Evolutionary conservation across 805 yeast species (phyloP), one percentile per base, ranked within the genome.

Genomic region (Blastobotrys terrestris): DNA sequence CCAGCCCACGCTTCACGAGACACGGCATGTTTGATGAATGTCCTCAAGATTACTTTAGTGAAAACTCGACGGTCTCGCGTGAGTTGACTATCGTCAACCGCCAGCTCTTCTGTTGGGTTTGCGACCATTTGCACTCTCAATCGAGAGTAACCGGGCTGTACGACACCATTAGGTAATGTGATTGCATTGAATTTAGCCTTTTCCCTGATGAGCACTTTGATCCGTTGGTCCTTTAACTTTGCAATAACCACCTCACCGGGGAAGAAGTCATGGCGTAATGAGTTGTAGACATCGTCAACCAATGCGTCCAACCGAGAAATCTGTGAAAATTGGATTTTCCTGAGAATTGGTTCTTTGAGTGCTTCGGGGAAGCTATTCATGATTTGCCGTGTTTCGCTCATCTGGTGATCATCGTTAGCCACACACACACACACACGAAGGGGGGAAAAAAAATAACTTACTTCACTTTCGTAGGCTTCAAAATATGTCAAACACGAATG

Each of bases 281-380:
- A 76, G 55, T 77, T 71, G 64, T 90, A 92, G 16, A 92, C 90
- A 55, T 84, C 85, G 68, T 94, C 99, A 2, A 91, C 96, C 39
- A 94, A 75, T 55, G 80, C 81, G 67, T 92, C 98, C 49, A 94
- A 77, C 59, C 98, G 77, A 39, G 95, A 82, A 13, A 81, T 82
- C 11, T 85, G 77, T 59, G 89, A 85, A 65, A 89, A 90, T 65
- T 91, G 96, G 13, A 92, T 76, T 58, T 78, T 82, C 59, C 96
- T 72, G 20, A 95, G 78, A n/a, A 94, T 86, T 8, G 97, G 99
- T 63, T 88, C 97, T 62, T 90, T 84, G 51, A 91, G 76, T 43
- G 95, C 85, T 60, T 92, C 95, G 3, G 99, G 99, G 67, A 94
- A 94, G 63, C 80, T 78, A 52, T 77, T 74, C 62, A 90, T 95